Base-by-base conservation (phyloP, 805 yeast genomes). In the Citeromyces matritensis region DNA sequence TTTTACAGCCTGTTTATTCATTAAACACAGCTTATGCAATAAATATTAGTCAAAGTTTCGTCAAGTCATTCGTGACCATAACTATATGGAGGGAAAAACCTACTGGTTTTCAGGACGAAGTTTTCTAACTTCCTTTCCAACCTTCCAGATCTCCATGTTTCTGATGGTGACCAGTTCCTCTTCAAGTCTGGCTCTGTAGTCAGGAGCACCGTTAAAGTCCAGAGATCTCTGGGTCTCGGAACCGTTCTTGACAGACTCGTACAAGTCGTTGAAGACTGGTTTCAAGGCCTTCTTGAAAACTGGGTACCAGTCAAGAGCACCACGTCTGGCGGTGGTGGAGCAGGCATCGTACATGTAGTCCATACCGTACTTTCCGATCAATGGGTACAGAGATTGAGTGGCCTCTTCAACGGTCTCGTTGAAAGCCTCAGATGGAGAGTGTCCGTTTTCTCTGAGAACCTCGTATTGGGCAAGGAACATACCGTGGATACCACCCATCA, bases 281-380 rank as follows among this genome's bases (percentile, higher is more conserved):
- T 91, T 91, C 66, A 91, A 74, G 56, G 96, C 95, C 49, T 83
- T 88, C 76, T 86, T 86, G 85, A 91, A 91, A 64, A 80, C 69
- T 64, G 97, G 97, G 73, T 91, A 88, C 98, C 98, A 91, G 73
- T 91, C 98, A 53, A 91, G 75, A 58, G 98, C 98, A 75, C 98
- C 98, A 72, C 98, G 84, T 76, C 97, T 85, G 54, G 98, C 98
- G 47, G 98, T 91, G 57, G 98, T 91, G 47, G 98, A 91, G 69
- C 98, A 91, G 53, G 98, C 98, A 59, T 91, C 97, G 77, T 91
- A 91, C 98, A 91, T 91, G 88, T 91, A 91, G 69, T 91, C 98
- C 98, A 91, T 91, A 70, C 98, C 98, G 75, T 91, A 82, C 67
- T 84, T 85, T 68, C 98, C 98, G 50, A 91, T 63, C 72, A 91